phyloP scores from a whole-genome alignment of 768 basidiomycete genomes.

The Cystobasidium onofrii region DNA sequence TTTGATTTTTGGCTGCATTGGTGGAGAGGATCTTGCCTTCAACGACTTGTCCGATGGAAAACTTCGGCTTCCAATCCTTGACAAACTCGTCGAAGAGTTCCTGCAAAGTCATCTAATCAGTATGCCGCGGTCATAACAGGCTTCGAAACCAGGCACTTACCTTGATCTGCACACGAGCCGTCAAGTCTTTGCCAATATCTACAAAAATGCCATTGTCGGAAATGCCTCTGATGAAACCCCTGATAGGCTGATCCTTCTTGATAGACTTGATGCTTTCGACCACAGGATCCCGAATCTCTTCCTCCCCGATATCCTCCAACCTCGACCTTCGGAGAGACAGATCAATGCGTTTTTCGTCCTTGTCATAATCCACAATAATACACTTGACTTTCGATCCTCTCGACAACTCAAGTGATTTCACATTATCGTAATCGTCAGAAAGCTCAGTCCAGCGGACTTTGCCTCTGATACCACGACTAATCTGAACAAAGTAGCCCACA shows the following conservation, averaged over 20 bases:
- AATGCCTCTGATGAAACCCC: constrained; percentile 83
- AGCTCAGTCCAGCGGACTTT: constrained; percentile 72
- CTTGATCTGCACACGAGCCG: constrained; percentile 88
- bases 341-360: constrained; percentile 59
- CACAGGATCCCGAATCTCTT: constrained; percentile 53
- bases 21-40: constrained; percentile 76
- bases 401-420: constrained; percentile 52
- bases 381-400: constrained; percentile 62
- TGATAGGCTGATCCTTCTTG: constrained; percentile 63
- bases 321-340: constrained; percentile 73
- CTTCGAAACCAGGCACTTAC: constrained; percentile 44
- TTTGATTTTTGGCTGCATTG: constrained; percentile 61
- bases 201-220: constrained; percentile 84
- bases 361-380: constrained; percentile 62
- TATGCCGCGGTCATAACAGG: too few relatives aligned
- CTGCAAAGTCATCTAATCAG: background rate
- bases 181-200: constrained; percentile 67
- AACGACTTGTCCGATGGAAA: constrained; percentile 71
- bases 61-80: constrained; percentile 87
- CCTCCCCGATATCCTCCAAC: constrained; percentile 50
- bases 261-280: constrained; percentile 58
- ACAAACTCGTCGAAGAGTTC: constrained; percentile 58
- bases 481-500: constrained; percentile 67
- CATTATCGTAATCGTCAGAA: constrained; percentile 65
- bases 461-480: constrained; percentile 63